These are phyloP conservation scores for Phytophthora pini DNA, from an alignment of 352 stramenopile genomes.

Conservation along the genomic window DNA sequence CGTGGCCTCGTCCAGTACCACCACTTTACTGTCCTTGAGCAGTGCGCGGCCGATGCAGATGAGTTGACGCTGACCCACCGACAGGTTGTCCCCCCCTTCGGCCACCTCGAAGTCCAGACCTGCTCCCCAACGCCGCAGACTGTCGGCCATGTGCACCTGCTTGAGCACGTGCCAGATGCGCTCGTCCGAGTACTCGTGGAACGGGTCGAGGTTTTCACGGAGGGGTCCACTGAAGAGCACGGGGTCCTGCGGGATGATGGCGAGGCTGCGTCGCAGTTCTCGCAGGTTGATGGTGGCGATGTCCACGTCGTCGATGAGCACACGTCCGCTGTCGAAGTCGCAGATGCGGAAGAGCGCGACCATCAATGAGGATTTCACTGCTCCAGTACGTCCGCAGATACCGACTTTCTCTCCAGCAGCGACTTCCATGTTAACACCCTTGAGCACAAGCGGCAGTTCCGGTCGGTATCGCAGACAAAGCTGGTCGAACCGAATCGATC, in stretches of 20 bases:
- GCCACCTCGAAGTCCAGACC: constrained; percentile 89
- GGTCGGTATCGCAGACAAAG: constrained; percentile 47
- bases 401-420: constrained; percentile 54
- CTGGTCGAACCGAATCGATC: constrained; percentile 26
- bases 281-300: constrained; percentile 51
- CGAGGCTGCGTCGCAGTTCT: constrained; percentile 31
- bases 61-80: constrained; percentile 94
- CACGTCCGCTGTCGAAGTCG: constrained; percentile 57
- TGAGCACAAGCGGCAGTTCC: constrained; percentile 47
- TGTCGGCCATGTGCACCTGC: constrained; percentile 72
- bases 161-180: constrained; percentile 66
- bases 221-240: constrained; percentile 91
- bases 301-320: constrained; percentile 89
- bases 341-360: constrained; percentile 48
- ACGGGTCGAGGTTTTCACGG: constrained; percentile 92
- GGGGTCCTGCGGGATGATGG: constrained; percentile 79
- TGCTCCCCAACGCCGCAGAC: constrained; percentile 41
- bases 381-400: constrained; percentile 52
- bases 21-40: constrained; percentile 87
- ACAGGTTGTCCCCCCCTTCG: constrained; percentile 94
- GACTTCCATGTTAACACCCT: constrained; percentile 43
- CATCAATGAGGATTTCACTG: constrained; percentile 51
- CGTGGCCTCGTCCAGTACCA: constrained; percentile 97
- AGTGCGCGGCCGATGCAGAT: constrained; percentile 94
- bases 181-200: constrained; percentile 73